Percentiles rank a stretch among this genome's conserved stretches.
phyloP scores from a whole-genome alignment of 805 yeast genomes.

The Lipomyces sp. region DNA sequence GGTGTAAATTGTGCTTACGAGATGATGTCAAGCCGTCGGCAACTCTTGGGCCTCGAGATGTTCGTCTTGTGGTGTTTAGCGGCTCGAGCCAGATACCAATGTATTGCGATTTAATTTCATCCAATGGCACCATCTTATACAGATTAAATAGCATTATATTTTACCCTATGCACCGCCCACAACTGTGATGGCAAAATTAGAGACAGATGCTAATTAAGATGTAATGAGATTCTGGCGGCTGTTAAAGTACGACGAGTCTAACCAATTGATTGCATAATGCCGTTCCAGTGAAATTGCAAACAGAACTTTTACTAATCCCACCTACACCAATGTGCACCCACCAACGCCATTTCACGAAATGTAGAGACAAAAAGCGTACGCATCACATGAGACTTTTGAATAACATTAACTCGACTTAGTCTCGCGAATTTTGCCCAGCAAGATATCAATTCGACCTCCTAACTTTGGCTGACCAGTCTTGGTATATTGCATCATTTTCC shows the following conservation, averaged over 20 bases:
- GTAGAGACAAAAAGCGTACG: not conserved
- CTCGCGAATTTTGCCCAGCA: constrained; percentile 29
- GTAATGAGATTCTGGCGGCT: too few relatives aligned
- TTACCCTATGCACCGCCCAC: too few relatives aligned
- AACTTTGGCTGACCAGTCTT: constrained; percentile 34
- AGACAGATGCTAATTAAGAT: too few relatives aligned
- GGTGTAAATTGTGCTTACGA: not conserved
- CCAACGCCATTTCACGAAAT: not conserved
- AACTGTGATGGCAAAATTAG: not conserved
- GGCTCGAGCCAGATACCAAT: too few relatives aligned
- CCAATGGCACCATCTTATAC: too few relatives aligned
- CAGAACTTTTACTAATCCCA: not conserved
- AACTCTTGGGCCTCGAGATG: not conserved
- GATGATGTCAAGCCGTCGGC: constrained; percentile 3
- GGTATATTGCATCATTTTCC: constrained; percentile 31
- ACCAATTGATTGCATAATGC: not conserved
- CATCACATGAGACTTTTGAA: not conserved
- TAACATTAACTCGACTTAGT: not conserved
- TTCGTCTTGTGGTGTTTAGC: not conserved
- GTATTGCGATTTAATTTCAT: too few relatives aligned
- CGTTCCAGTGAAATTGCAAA: not conserved
- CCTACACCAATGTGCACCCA: not conserved
- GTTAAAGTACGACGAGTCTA: too few relatives aligned
- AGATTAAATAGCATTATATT: too few relatives aligned
- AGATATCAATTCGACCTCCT: constrained; percentile 29